Evolutionary conservation across 108 stramenopile species (phyloP).

Genomic region (Cyclostephanos invisitatus): DNA sequence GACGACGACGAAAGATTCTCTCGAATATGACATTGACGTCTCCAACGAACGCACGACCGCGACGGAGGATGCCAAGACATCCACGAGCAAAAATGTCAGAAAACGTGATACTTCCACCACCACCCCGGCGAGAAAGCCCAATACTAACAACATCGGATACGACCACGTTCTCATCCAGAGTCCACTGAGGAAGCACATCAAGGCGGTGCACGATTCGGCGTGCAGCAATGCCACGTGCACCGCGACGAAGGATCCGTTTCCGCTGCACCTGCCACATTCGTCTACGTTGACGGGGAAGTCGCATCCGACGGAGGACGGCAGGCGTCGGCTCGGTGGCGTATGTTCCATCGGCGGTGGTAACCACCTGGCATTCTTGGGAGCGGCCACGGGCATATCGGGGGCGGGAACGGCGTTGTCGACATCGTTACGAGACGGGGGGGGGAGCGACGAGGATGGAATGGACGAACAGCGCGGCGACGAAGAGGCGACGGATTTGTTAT

Average conservation of each 20-base stretch:
- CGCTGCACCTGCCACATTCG: background rate
- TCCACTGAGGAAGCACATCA: conserved; percentile 6
- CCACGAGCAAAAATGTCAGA: no score
- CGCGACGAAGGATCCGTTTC: conserved; percentile 1
- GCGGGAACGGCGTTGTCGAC: background rate
- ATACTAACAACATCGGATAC: background rate
- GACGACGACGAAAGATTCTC: no score
- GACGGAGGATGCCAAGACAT: no score
- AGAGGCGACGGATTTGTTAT: background rate
- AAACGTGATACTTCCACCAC: background rate
- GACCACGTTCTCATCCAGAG: background rate
- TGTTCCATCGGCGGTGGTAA: no score
- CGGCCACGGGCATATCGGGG: background rate
- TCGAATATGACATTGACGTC: no score
- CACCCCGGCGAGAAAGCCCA: no score
- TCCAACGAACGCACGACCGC: no score
- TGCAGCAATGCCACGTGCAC: conserved; percentile 6
- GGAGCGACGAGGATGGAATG: background rate
- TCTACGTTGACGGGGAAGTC: background rate
- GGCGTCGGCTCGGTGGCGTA: background rate
- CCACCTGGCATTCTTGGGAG: background rate
- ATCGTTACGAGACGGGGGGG: background rate
- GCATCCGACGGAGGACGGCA: background rate
- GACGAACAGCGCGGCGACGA: background rate
- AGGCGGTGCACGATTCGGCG: conserved; percentile 8